Base-by-base conservation (phyloP, 2,329 filamentous ascomycete genomes). In the Colletotrichum sp. region DNA sequence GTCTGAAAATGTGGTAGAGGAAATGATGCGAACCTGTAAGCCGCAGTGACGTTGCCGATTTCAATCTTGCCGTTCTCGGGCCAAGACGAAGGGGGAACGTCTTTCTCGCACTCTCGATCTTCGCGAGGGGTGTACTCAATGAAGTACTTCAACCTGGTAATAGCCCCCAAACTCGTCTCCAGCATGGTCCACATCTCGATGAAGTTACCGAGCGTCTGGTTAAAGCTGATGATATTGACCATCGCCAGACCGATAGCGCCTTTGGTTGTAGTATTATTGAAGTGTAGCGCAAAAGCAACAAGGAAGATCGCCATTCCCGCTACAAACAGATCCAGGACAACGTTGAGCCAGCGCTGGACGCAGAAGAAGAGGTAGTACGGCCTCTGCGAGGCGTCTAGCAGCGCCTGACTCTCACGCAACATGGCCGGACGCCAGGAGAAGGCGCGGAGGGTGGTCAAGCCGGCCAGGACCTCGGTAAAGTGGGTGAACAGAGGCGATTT, bases 401-500 rank as follows among this genome's bases (percentile, higher is more conserved):
- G 79, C 3, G 74, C 67, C 1, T 82, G 79, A 3, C 82, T 84
- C 59, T 84, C 84, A 15, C 83, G 76, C 1, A 82, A 79, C 36
- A 85, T 81, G 4, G 80, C 78, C 7, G 77, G 76, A n/a, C 83
- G 81, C 87, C 87, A 89, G 2, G 83, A 82, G 68, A 88, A 89
- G 0, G 88, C 85, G 11, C 88, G 86, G 54, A 90, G 85, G 1
- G 86, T 89, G 0, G 82, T 76, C 0, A 90, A 73, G 0, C 88
- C 88, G 6, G 82, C 80, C 0, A 89, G 77, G 1, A 85, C 86
- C 74, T 90, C 89, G 5, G 83, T 81, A 74, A 90, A 89, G 55
- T 89, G 86, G 1, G 87, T 86, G 76, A 87, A 89, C 1, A 90
- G 81, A 1, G 87, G 86, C 1, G 84, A 83, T 71, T 87, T 86